A percentile compares a stretch with the other conserved stretches of the same genome.
These are phyloP conservation scores for Polyporus tsugae DNA, from an alignment of 1,284 basidiomycete species.

Conservation along the genomic window DNA sequence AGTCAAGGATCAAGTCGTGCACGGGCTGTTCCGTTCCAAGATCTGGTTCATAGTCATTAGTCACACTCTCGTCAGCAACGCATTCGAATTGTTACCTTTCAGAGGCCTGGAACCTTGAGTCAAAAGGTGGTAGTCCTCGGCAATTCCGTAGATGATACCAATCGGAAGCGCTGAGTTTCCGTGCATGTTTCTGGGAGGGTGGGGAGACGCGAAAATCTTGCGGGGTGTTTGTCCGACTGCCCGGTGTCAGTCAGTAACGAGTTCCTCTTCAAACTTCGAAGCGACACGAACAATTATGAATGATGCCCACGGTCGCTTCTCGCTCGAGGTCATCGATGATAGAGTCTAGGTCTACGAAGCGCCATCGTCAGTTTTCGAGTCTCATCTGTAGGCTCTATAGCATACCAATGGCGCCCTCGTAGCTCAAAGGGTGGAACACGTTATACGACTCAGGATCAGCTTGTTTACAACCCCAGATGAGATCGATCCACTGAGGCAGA, in stretches of 20 bases:
- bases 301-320: conserved; percentile 93
- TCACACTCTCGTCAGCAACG: not conserved
- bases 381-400: conserved; percentile 21
- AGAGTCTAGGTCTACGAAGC: conserved; percentile 74
- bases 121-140: conserved; percentile 78
- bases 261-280: conserved; percentile 16
- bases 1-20: conserved; percentile 61
- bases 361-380: not conserved
- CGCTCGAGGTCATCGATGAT: conserved; percentile 89
- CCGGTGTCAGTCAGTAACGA: conserved; percentile 21
- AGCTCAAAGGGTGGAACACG: conserved; percentile 94
- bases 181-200: conserved; percentile 79
- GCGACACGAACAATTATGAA: conserved; percentile 83
- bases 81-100: conserved; percentile 52
- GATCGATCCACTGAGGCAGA: conserved; percentile 92
- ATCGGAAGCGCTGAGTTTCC: conserved; percentile 76
- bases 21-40: conserved; percentile 56
- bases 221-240: conserved; percentile 90
- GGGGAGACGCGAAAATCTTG: conserved; percentile 87
- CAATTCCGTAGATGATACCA: conserved; percentile 77
- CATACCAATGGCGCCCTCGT: conserved; percentile 88
- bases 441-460: conserved; percentile 83
- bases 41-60: conserved; percentile 46
- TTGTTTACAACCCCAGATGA: conserved; percentile 91
- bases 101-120: conserved; percentile 64